Evolutionary conservation across 2,329 filamentous ascomycete species (phyloP).

Genomic region (Talaromyces sp.): DNA sequence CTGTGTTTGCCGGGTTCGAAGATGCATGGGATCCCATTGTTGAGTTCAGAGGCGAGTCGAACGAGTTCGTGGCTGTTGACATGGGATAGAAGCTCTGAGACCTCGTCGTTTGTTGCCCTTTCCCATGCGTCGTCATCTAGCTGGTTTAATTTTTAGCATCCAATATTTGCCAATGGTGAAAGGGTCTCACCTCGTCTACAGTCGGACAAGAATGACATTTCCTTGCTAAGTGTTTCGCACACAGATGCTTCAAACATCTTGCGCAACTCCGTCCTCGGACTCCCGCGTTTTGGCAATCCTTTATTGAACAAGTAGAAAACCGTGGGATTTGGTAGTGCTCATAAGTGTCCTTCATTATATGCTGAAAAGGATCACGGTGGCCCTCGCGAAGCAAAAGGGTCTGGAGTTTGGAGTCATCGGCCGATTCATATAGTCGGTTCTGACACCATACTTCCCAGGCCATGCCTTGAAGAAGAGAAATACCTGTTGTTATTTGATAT

Average conservation of each 20-base stretch:
- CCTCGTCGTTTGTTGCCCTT: slow-evolving; percentile 13
- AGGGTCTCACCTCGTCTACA: slow-evolving; percentile 1
- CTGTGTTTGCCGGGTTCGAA: slow-evolving; percentile 14
- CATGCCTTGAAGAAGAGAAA: too few species aligned
- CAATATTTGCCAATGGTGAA: neutral
- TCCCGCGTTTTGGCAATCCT: slow-evolving; percentile 1
- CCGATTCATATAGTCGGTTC: too few species aligned
- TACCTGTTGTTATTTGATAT: too few species aligned
- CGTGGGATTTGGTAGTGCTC: neutral
- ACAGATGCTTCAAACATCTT: slow-evolving; percentile 16
- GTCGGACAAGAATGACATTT: slow-evolving; percentile 9
- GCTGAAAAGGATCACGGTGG: neutral
- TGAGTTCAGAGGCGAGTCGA: slow-evolving; percentile 8
- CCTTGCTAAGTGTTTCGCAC: slow-evolving; percentile 6
- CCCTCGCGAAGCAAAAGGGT: too few species aligned
- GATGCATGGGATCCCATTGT: slow-evolving; percentile 7
- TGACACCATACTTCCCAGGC: too few species aligned
- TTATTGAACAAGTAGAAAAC: slow-evolving; percentile 14
- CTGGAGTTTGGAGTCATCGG: too few species aligned
- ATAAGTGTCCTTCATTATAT: neutral
- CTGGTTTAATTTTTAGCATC: neutral
- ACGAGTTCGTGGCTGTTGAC: slow-evolving; percentile 14
- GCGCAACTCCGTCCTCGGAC: slow-evolving; percentile 14
- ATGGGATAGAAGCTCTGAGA: slow-evolving; percentile 10
- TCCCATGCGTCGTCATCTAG: slow-evolving; percentile 9